Evolutionary conservation across 805 yeast species (phyloP), one percentile per base, ranked within the genome.

Genomic region (Yamadazyma philogaea): DNA sequence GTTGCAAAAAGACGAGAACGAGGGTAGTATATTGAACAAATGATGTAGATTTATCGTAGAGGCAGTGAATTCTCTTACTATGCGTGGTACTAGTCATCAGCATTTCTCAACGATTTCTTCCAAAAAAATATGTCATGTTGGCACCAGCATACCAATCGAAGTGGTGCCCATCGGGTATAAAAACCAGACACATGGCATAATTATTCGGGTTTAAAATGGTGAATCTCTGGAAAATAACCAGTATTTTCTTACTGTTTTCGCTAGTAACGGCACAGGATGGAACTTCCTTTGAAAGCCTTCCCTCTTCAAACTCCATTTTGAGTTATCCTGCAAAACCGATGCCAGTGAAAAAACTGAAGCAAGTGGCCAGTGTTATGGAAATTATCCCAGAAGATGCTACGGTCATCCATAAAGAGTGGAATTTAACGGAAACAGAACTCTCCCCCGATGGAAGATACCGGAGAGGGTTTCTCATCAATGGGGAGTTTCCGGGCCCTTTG

Each of bases 401-500:
- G 11, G 39, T 36, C 8, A 40, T 39, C 38, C 30, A 44, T 30
- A 41, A 40, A 27, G 43, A 37, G 16, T 43, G 48, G 43, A 44
- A 45, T 30, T 27, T 50, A 10, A 50, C 53, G 10, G 50, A 46
- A 11, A 32, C 35, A 6, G 37, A 28, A 21, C 40, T 40, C 2
- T 34, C 40, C 22, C 60, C 63, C 4, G 74, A 62, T 30, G 77
- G 77, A 3, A 56, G 53, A 12, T 53, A 52, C 39, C 60, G 65
- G 37, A 47, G 53, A 6, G 55, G 64, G 42, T 62, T 66, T 21
- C 54, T 64, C 5, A 59, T 74, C 41, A 75, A 75, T 42, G 72
- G 73, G 24, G 48, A 61, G 42, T 73, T 72, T 41, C 83, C 83
- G 1, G 78, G 79, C 0, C 82, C 82, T 1, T 50, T 59, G 7